Evolutionary conservation across 805 yeast genomes (phyloP).

Genomic region (Hyphopichia homilentoma): DNA sequence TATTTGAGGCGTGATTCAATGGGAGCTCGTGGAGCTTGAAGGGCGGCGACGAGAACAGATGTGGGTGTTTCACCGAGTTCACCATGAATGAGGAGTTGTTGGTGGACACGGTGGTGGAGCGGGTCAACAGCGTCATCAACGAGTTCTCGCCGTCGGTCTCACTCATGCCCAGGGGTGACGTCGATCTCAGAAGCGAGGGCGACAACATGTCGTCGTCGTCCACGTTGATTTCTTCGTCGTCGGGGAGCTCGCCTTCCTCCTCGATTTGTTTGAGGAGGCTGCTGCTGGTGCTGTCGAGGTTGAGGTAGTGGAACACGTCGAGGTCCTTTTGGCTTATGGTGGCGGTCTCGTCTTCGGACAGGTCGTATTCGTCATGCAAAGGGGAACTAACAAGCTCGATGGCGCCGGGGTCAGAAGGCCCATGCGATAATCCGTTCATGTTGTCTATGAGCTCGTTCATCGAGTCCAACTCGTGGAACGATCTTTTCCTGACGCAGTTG

Average conservation of each 20-base stretch:
- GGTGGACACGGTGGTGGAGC: constrained; percentile 41
- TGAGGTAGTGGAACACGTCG: constrained; percentile 22
- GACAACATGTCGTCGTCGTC: constrained; percentile 15
- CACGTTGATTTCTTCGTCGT: constrained; percentile 10
- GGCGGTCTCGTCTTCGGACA: constrained; percentile 6
- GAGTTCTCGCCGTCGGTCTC: constrained; percentile 29
- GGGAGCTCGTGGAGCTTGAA: background rate
- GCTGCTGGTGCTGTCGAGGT: constrained; percentile 14
- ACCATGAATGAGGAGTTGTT: constrained; percentile 17
- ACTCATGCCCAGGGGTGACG: constrained; percentile 31
- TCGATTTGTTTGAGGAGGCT: constrained; percentile 6
- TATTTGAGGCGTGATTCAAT: background rate
- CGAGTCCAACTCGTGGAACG: constrained; percentile 18
- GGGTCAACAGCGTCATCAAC: constrained; percentile 36
- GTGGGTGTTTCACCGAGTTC: constrained; percentile 6
- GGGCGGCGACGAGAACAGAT: background rate
- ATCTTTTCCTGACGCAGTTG: constrained; percentile 11
- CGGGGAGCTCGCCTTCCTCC: constrained; percentile 11
- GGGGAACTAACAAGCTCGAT: background rate
- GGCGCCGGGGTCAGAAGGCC: constrained; percentile 8
- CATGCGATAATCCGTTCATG: constrained; percentile 25
- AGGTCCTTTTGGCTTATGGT: constrained; percentile 10
- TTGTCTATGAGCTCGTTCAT: constrained; percentile 25
- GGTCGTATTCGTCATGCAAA: constrained; percentile 5
- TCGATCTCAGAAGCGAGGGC: constrained; percentile 32